Conservation (phyloP, 208 protist genomes). For the Kentomonas sorsogonicus region DNA sequence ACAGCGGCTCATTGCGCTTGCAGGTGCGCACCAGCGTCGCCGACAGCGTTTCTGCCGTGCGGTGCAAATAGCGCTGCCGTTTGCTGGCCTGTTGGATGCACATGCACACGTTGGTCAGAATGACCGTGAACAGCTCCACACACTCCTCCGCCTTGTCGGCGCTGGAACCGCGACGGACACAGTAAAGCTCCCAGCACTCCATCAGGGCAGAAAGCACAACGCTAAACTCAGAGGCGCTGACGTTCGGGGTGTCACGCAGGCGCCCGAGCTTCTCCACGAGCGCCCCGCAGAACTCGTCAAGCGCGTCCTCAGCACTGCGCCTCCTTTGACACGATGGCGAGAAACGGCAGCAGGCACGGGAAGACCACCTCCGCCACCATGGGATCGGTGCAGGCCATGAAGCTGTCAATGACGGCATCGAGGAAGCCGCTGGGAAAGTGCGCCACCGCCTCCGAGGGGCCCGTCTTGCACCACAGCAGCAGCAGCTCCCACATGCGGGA, state of each 20-base stretch:
- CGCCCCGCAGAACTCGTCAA: slow-evolving; percentile 76
- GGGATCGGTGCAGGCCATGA: slow-evolving; percentile 49
- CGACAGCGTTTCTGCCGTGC: slow-evolving; percentile 18
- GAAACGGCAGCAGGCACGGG: slow-evolving; percentile 68
- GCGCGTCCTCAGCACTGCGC: slow-evolving; percentile 36
- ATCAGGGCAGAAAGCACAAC: slow-evolving; percentile 57
- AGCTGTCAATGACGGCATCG: slow-evolving; percentile 65
- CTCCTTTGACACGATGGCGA: slow-evolving; percentile 75
- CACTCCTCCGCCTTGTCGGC: slow-evolving; percentile 35
- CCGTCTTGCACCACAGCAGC: slow-evolving; percentile 63
- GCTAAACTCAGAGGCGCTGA: slow-evolving; percentile 47
- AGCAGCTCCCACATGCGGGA: slow-evolving; percentile 76
- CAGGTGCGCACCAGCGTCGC: slow-evolving; percentile 45
- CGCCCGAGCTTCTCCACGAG: slow-evolving; percentile 58
- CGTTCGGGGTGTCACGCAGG: slow-evolving; percentile 51
- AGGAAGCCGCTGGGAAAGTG: slow-evolving; percentile 62
- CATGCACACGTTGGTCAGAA: slow-evolving; percentile 35
- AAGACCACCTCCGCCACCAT: slow-evolving; percentile 74
- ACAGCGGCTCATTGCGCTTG: slow-evolving; percentile 35
- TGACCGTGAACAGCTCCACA: slow-evolving; percentile 61
- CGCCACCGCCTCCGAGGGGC: slow-evolving; percentile 35
- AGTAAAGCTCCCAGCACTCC: slow-evolving; percentile 82
- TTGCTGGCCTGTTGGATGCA: slow-evolving; percentile 30
- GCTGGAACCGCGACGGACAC: slow-evolving; percentile 49
- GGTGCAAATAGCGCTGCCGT: slow-evolving; percentile 30